Base-by-base conservation (phyloP, 1,139 yeast species). In the Diutina scorzettiae region DNA sequence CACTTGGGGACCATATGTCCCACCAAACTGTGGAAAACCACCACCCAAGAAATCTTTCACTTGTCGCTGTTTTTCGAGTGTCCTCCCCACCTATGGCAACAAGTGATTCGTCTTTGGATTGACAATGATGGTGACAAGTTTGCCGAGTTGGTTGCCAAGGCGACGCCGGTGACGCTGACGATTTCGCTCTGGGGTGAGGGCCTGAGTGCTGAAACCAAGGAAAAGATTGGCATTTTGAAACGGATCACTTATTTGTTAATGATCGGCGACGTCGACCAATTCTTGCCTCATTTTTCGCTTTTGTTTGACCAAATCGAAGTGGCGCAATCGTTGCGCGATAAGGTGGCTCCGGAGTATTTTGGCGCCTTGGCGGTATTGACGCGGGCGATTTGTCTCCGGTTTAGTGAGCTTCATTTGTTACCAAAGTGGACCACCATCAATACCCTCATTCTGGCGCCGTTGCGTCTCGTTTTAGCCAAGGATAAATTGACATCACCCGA, bases 351-450 rank as follows among this genome's bases (percentile, higher is more conserved):
- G 11, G 39, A 34, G 17, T 34, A 34, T 23, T 18, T 34, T 5
- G 19, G 27, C n/a, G 27, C 27, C n/a, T n/a, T 23, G n/a, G 7
- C 17, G 19, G 53, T 73, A 3, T 62, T 86, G 31, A 54, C 87
- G 40, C 65, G 96, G 43, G 80, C 78, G 0, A 58, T 86, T 14
- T 59, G 81, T 2, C 54, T 86, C 46, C 73, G 72, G 46, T 78
- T 80, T 48, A 74, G 78, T 41, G 78, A 76, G 37, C 59, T 76
- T 16, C 89, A 83, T 53, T 63, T 87, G 42, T 62, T 73, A 12
- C 77, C 86, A 7, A 64, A 77, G 43, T 85, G 96, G 94, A 73
- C 84, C 0, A 63, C 76, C 36, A 69, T 86, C 4, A 71, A 76
- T 41, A 78, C 81, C 29, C 76, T 76, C 45, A 58, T 87, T 42